Base-by-base conservation (phyloP, 2,329 filamentous ascomycete species). In the Trichophyton simii region DNA sequence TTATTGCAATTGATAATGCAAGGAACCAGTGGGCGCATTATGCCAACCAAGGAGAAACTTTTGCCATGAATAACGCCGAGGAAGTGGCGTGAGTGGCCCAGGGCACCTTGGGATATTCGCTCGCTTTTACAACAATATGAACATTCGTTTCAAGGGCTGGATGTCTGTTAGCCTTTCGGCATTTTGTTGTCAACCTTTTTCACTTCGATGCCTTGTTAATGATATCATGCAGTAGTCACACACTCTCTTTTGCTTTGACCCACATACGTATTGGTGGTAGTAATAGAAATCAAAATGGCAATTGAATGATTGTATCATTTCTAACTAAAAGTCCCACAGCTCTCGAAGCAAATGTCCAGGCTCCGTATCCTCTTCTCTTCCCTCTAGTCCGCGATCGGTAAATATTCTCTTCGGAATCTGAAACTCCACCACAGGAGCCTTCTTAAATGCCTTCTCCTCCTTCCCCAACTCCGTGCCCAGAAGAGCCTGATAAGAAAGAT, bases 321-420 rank as follows among this genome's bases (percentile, higher is more conserved):
- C 57, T 87, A 70, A 89, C 89, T 58, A 54, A 66, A 77, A 64
- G 28, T 72, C 71, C 74, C 73, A 76, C 42, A 77, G 61, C 18
- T 63, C 65, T 63, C 75, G 68, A 62, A 77, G 63, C 46, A 76
- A 65, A 63, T 63, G 67, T 3, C 72, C 74, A 25, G 72, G 66
- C 44, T 71, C 74, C 15, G 68, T 71, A 65, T 77, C 75, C 50
- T 70, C 63, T 1, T 73, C 73, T 28, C 76, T 73, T 60, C 76
- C 74, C 57, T 70, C 69, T 63, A 76, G 63, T 63, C 74, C 62
- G 4, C 75, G 69, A 66, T 75, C 72, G 0, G 74, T 76, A 61
- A 95, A 87, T 46, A 96, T 87, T 67, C 81, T 84, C 77, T 94
- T 94, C 6, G 92, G 91, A 65, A 99, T 96, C 73, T 94, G 89